Percentiles rank a stretch among this genome's conserved stretches.
Conservation (phyloP, 179 eudicot genomes). For the Sideroxylon spinosum region DNA sequence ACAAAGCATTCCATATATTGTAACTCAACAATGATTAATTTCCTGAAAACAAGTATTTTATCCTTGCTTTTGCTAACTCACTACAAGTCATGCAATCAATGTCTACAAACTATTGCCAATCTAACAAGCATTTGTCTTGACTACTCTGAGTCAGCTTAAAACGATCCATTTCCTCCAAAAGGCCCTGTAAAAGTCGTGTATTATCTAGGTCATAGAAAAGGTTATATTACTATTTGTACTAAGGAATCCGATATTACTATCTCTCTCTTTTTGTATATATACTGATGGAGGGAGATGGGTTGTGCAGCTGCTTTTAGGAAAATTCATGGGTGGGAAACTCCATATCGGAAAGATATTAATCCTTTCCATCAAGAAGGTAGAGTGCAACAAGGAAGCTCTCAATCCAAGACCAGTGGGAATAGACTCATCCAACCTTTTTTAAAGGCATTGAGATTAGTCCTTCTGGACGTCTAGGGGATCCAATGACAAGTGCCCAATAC, state of each 20-base stretch:
- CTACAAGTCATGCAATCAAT: too few species aligned
- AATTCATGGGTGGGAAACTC: too few species aligned
- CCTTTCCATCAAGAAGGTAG: neutral
- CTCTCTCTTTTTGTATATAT: too few species aligned
- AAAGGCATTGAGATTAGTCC: constrained; percentile 74
- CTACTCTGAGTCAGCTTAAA: too few species aligned
- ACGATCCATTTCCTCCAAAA: neutral
- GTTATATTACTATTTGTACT: neutral
- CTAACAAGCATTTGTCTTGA: too few species aligned
- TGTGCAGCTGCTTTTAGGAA: neutral
- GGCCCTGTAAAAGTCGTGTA: too few species aligned
- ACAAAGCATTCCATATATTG: neutral
- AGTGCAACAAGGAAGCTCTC: neutral
- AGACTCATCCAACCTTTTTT: constrained; percentile 48
- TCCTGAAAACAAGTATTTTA: neutral
- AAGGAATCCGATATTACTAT: neutral
- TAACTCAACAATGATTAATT: neutral
- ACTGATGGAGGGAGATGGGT: neutral
- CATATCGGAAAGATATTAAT: neutral
- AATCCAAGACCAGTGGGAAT: neutral
- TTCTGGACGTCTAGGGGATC: constrained; percentile 55
- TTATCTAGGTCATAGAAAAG: neutral
- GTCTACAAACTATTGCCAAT: too few species aligned
- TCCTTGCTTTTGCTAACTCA: too few species aligned
- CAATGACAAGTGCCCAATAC: constrained; percentile 94